These are phyloP conservation scores for Solanum corneliomulleri DNA, from an alignment of 257 asterid genomes.

Conservation along the genomic window DNA sequence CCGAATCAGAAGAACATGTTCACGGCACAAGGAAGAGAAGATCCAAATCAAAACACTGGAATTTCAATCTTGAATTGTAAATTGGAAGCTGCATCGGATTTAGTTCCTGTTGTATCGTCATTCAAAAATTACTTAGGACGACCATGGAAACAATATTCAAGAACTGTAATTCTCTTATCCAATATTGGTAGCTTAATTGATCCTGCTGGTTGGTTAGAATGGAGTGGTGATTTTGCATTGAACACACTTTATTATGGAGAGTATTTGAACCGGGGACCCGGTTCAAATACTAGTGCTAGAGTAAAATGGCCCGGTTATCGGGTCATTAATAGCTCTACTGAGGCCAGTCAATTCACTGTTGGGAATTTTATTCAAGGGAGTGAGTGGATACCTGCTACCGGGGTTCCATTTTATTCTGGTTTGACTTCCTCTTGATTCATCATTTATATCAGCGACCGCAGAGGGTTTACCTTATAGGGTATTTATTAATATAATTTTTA, in stretches of 20 bases:
- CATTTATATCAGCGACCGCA: too few relatives aligned
- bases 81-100: slow-evolving; percentile 69
- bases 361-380: slow-evolving; percentile 58
- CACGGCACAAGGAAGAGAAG: slow-evolving; percentile 94
- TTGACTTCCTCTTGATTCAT: slow-evolving; percentile 25
- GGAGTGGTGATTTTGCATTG: slow-evolving; percentile 51
- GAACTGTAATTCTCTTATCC: slow-evolving; percentile 50
- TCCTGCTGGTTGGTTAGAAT: slow-evolving; percentile 75
- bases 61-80: slow-evolving; percentile 68
- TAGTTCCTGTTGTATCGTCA: slow-evolving; percentile 50
- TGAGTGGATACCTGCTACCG: slow-evolving; percentile 40
- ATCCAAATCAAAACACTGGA: slow-evolving; percentile 91
- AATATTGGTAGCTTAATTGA: slow-evolving; percentile 39
- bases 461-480: not conserved
- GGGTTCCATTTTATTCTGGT: slow-evolving; percentile 41
- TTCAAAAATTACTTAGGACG: slow-evolving; percentile 64
- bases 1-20: slow-evolving; percentile 56
- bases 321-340: slow-evolving; percentile 39
- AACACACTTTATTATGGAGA: slow-evolving; percentile 64
- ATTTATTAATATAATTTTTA: not conserved
- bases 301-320: slow-evolving; percentile 86
- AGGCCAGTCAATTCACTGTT: slow-evolving; percentile 61
- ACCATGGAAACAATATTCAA: slow-evolving; percentile 71
- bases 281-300: slow-evolving; percentile 55
- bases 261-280: slow-evolving; percentile 70